Conservation (phyloP, 805 yeast genomes). For the Myxozyma mucilagina region DNA sequence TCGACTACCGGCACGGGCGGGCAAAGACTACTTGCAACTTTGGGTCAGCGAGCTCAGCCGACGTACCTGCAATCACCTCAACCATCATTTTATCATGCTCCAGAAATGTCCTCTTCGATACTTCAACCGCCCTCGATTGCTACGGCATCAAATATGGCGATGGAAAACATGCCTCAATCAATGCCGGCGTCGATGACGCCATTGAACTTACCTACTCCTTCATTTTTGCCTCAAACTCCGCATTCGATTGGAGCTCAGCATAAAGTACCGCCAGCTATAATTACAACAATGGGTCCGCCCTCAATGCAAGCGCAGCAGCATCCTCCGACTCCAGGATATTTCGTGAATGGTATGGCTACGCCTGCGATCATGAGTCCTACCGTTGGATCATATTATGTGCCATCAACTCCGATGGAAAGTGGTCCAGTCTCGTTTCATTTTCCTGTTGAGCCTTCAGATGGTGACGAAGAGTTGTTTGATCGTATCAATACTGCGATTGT, state of each 20-base stretch:
- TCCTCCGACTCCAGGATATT: conserved; percentile 21
- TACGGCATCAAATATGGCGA: not conserved
- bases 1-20: not conserved
- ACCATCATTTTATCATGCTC: not conserved
- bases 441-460: conserved; percentile 45
- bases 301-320: not conserved
- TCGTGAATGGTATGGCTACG: not conserved
- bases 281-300: conserved; percentile 2
- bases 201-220: conserved; percentile 16
- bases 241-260: conserved; percentile 7
- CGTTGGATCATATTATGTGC: conserved; percentile 5
- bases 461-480: conserved; percentile 67
- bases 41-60: not conserved
- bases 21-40: not conserved
- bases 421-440: conserved; percentile 27
- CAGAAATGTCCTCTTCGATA: not conserved
- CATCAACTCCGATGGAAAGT: conserved; percentile 17
- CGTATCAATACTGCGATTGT: conserved; percentile 62
- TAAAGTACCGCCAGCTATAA: conserved; percentile 10
- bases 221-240: conserved; percentile 9
- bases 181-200: conserved; percentile 14
- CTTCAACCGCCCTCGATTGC: conserved; percentile 1
- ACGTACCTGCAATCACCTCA: not conserved
- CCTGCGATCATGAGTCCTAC: conserved; percentile 10
- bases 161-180: conserved; percentile 17